These are phyloP conservation scores for Craspedostauros australis DNA, from an alignment of 108 stramenopile genomes.

Conservation along the genomic window DNA sequence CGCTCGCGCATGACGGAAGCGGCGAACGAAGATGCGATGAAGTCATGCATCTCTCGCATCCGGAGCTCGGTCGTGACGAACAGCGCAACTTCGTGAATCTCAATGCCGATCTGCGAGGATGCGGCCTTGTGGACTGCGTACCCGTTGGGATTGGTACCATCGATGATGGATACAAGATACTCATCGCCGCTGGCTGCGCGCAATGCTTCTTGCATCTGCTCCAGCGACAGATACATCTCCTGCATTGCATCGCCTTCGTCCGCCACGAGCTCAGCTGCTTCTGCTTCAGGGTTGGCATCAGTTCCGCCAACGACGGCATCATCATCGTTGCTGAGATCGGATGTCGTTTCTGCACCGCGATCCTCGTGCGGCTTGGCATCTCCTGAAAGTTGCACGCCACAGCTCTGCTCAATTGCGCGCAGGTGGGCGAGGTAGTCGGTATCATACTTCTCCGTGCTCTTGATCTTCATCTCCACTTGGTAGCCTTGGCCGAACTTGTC, in stretches of 20 bases:
- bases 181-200: slow-evolving; percentile 39
- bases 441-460: slow-evolving; percentile 28
- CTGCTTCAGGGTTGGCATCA: too few species aligned
- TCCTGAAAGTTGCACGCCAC: too few species aligned
- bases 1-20: slow-evolving; percentile 62
- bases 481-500: slow-evolving; percentile 42
- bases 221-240: slow-evolving; percentile 44
- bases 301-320: too few species aligned
- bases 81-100: slow-evolving; percentile 45
- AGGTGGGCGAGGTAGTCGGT: slow-evolving; percentile 40
- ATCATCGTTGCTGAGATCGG: too few species aligned
- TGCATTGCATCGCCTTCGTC: too few species aligned
- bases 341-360: too few species aligned
- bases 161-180: slow-evolving; percentile 33
- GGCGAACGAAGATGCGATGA: slow-evolving; percentile 42
- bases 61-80: slow-evolving; percentile 63
- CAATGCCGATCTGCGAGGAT: slow-evolving; percentile 34
- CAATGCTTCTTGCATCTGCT: slow-evolving; percentile 31
- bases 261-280: too few species aligned
- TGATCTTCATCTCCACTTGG: slow-evolving; percentile 53
- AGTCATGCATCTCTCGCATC: slow-evolving; percentile 43
- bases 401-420: too few species aligned
- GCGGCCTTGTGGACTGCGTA: slow-evolving; percentile 55
- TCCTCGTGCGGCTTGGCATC: too few species aligned
- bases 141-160: slow-evolving; percentile 39